Base-by-base conservation (phyloP, 176 grass and related monocot species). In the Chrysopogon serrulatus region DNA sequence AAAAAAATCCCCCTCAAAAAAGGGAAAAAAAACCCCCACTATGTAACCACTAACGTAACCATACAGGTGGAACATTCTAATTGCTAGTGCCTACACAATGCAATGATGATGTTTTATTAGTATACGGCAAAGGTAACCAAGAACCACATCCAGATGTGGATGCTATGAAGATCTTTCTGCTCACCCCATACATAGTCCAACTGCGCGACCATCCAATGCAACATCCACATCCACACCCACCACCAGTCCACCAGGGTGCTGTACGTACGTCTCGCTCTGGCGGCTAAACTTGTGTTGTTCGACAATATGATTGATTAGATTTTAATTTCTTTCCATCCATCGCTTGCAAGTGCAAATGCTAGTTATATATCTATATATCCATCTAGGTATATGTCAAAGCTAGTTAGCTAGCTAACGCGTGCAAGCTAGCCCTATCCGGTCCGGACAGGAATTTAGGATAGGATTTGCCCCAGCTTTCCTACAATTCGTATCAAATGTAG, bases 401-500 rank as follows among this genome's bases (percentile, higher is more conserved):
- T 44, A 23, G 65, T 24, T 43, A 27, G 14, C 26, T 27, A 62
- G 18, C 36, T 69, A 64, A 43, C 78, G 53, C 65, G 72, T 65
- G 73, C 78, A 53, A 28, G 51, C 82, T 61, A 80, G 75, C 18
- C 83, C 71, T 51, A 74, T 62, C 80, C 79, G 49, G 36, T 62
- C 80, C 79, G 49, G 36, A 10, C 79, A 35, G 48, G 84, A 49
- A 79, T 74, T 74, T 61, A 90, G 68, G 84, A 86, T 83, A 79
- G 79, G 88, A 86, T 90, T 86, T 79, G 79, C 35, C 32, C 56
- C 34, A 35, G 36, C 79, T 86, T 90, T 83, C 68, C 32, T 34
- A 53, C 51, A 49, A 61, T 62, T 89, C 82, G 84, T 83, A 87
- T 90, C 84, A 5, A 39, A 72, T 26, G 67, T 71, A 82, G 88